phyloP scores from a whole-genome alignment of 2,329 filamentous ascomycete species.

The Neonectria magnoliae region DNA sequence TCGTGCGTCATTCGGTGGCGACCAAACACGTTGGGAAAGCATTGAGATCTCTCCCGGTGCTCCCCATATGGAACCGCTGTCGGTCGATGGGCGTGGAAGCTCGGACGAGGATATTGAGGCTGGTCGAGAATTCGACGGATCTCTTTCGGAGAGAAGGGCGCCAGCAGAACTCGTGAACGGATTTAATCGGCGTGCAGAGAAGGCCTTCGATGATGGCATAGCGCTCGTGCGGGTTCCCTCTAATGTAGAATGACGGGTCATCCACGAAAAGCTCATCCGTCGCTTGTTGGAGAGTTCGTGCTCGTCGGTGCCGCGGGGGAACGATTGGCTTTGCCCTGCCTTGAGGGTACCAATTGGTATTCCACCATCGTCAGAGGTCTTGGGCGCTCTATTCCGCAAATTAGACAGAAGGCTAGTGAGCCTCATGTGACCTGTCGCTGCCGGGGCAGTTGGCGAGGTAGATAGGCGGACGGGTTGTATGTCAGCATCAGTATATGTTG shows the following conservation, averaged over 20 bases:
- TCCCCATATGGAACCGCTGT: slow-evolving; percentile 80
- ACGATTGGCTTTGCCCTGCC: slow-evolving; percentile 78
- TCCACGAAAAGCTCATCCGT: slow-evolving; percentile 70
- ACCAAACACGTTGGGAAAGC: slow-evolving; percentile 72
- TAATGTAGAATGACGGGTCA: slow-evolving; percentile 63
- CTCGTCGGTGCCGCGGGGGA: slow-evolving; percentile 72
- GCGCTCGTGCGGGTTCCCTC: slow-evolving; percentile 48
- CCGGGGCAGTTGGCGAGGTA: slow-evolving; percentile 52
- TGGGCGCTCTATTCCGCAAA: slow-evolving; percentile 69
- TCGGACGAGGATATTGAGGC: slow-evolving; percentile 75
- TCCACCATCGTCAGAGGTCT: slow-evolving; percentile 61
- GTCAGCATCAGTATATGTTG: slow-evolving; percentile 61
- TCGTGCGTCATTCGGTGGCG: slow-evolving; percentile 62
- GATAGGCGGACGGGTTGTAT: slow-evolving; percentile 51
- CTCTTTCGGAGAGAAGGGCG: slow-evolving; percentile 62
- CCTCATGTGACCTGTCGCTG: slow-evolving; percentile 46
- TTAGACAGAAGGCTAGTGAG: slow-evolving; percentile 66
- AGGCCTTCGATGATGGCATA: slow-evolving; percentile 47
- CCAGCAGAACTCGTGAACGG: slow-evolving; percentile 62
- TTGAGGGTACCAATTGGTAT: slow-evolving; percentile 76
- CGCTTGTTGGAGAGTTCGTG: slow-evolving; percentile 63
- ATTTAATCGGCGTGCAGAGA: slow-evolving; percentile 56
- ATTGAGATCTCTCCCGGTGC: slow-evolving; percentile 57
- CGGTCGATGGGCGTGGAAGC: slow-evolving; percentile 80
- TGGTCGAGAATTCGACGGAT: slow-evolving; percentile 70